Evolutionary conservation across 192 early-diverging fungal species (phyloP).

Genomic region (Jimgerdemannia lactiflua): DNA sequence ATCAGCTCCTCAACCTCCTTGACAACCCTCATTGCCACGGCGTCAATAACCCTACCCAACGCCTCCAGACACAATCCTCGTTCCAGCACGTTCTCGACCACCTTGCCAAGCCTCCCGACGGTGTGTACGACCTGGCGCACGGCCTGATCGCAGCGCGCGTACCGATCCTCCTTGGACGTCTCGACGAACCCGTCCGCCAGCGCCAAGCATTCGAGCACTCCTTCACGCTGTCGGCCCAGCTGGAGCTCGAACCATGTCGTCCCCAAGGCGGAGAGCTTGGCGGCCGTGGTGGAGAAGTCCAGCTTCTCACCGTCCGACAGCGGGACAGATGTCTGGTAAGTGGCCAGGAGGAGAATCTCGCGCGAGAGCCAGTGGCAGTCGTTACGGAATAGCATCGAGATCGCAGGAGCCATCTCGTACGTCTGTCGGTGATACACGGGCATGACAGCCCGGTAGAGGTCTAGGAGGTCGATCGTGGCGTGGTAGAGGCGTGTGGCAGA

Average conservation of each 20-base stretch:
- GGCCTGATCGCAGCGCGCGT: neutral
- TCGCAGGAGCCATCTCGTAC: slow-evolving; percentile 49
- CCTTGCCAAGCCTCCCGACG: slow-evolving; percentile 6
- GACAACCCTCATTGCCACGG: slow-evolving; percentile 14
- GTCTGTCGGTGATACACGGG: slow-evolving; percentile 57
- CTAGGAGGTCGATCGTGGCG: slow-evolving; percentile 44
- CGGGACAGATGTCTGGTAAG: neutral
- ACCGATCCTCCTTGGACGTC: neutral
- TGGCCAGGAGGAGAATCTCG: neutral
- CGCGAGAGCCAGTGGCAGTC: slow-evolving; percentile 61
- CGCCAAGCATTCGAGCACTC: neutral
- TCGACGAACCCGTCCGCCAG: neutral
- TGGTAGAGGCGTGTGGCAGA: slow-evolving; percentile 34
- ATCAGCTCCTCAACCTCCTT: slow-evolving; percentile 18
- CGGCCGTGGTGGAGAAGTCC: neutral
- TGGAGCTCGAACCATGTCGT: slow-evolving; percentile 17
- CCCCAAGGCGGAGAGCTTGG: slow-evolving; percentile 8
- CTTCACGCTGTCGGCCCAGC: neutral
- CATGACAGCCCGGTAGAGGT: slow-evolving; percentile 60
- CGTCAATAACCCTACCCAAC: slow-evolving; percentile 14
- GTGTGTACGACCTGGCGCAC: neutral
- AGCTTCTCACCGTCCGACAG: neutral
- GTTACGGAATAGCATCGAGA: slow-evolving; percentile 63
- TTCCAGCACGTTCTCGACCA: slow-evolving; percentile 13
- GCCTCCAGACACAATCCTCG: slow-evolving; percentile 16